Evolutionary conservation across 768 basidiomycete genomes (phyloP).

Genomic region (Pleurotus tuoliensis): DNA sequence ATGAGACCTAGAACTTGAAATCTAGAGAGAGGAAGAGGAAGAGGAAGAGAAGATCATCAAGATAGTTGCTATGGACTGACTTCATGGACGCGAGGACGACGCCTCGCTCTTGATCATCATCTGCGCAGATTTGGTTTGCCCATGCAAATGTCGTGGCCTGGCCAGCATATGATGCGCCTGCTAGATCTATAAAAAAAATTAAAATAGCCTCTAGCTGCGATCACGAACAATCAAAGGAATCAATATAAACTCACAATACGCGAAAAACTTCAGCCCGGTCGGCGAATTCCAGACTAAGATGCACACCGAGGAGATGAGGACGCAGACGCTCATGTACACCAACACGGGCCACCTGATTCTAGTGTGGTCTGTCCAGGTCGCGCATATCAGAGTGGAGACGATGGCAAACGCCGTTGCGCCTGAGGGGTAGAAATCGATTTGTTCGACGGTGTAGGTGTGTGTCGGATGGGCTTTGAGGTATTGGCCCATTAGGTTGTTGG

Average conservation of each 20-base stretch:
- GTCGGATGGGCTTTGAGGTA: constrained; percentile 51
- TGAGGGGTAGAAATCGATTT: constrained; percentile 58
- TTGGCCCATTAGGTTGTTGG: constrained; percentile 72
- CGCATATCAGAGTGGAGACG: constrained; percentile 57
- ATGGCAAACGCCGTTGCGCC: constrained; percentile 66
- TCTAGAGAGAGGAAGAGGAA: not conserved
- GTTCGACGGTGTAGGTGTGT: constrained; percentile 59
- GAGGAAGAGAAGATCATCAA: not conserved
- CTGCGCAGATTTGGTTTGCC: constrained; percentile 76
- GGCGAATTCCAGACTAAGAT: constrained; percentile 62
- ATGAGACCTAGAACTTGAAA: not conserved
- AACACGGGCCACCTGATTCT: constrained; percentile 60
- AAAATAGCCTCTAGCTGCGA: no score
- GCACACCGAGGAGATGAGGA: constrained; percentile 49
- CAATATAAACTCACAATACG: constrained; percentile 52
- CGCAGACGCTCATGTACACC: constrained; percentile 56
- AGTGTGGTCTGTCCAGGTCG: constrained; percentile 59
- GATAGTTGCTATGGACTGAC: constrained; percentile 24
- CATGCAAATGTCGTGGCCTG: constrained; percentile 79
- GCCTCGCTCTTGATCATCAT: constrained; percentile 66
- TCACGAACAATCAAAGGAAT: not conserved
- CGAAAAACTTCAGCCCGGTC: constrained; percentile 66
- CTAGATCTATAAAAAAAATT: constrained; percentile 34
- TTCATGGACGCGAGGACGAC: constrained; percentile 78
- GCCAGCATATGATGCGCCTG: constrained; percentile 68